Percentiles rank a stretch among this genome's conserved stretches.
phyloP scores from a whole-genome alignment of 2,329 filamentous ascomycete species.

The Bipolaris oryzae region DNA sequence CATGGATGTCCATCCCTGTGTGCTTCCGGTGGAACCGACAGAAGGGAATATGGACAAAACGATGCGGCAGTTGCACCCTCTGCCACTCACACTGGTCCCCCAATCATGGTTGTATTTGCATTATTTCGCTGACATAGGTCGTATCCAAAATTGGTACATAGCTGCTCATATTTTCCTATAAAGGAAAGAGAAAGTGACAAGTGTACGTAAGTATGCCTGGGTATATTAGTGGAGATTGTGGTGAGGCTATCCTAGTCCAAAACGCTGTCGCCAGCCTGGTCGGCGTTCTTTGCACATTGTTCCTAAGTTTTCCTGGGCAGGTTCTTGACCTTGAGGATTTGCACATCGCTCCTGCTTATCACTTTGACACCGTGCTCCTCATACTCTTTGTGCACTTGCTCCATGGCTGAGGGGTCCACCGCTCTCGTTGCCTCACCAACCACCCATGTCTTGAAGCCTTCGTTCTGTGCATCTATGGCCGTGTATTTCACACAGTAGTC shows the following conservation, averaged over 20 bases:
- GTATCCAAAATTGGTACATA: not conserved
- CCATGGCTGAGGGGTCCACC: conserved; percentile 69
- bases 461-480: conserved; percentile 74
- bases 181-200: not conserved
- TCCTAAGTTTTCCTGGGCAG: conserved; percentile 11
- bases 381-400: conserved; percentile 60
- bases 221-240: not conserved
- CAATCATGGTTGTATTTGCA: not conserved
- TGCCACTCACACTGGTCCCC: not conserved
- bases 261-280: conserved; percentile 4
- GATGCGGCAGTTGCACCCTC: not conserved
- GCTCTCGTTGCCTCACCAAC: conserved; percentile 78
- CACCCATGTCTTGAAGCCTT: conserved; percentile 78
- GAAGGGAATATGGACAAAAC: not conserved
- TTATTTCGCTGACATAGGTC: not conserved
- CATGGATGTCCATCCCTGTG: not conserved
- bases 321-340: conserved; percentile 59
- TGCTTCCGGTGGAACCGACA: conserved; percentile 6
- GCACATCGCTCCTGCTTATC: conserved; percentile 62
- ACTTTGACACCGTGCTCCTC: conserved; percentile 65
- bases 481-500: conserved; percentile 90
- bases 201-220: not conserved
- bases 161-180: not conserved
- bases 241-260: conserved; percentile 2
- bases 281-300: not conserved